Conservation (phyloP, 2,329 filamentous ascomycete genomes). For the Blumeriella jaapii region DNA sequence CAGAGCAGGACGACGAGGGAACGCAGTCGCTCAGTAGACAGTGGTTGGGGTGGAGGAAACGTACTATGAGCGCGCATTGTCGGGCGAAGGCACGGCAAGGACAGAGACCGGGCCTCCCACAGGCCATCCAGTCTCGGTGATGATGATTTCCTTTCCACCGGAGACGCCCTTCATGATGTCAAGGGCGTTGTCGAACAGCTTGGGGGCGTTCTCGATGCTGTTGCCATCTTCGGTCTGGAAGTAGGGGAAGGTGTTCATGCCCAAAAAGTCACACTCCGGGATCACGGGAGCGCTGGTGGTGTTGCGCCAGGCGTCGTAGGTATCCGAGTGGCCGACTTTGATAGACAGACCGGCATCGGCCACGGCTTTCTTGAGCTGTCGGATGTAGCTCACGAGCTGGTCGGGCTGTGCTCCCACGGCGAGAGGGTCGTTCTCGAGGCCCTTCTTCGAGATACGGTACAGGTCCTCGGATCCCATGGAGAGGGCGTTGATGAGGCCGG, state of each 20-base stretch:
- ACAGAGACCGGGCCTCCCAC: background rate
- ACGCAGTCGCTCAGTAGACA: too few species aligned
- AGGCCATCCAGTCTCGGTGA: constrained; percentile 8
- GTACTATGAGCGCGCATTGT: constrained; percentile 4
- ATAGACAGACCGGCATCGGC: constrained; percentile 45
- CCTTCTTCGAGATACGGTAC: constrained; percentile 58
- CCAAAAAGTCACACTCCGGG: constrained; percentile 61
- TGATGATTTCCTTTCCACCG: constrained; percentile 4
- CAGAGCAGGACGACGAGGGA: too few species aligned
- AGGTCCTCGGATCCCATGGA: constrained; percentile 77
- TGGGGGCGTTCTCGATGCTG: constrained; percentile 2
- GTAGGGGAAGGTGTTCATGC: constrained; percentile 73
- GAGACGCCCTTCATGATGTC: constrained; percentile 1
- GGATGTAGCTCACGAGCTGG: constrained; percentile 56
- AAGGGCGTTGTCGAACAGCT: constrained; percentile 5
- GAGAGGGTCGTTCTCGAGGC: constrained; percentile 1
- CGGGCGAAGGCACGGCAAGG: background rate
- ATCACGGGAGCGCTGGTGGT: constrained; percentile 57
- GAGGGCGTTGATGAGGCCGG: constrained; percentile 60
- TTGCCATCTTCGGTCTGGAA: constrained; percentile 32
- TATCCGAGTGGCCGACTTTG: constrained; percentile 73
- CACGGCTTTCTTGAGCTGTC: constrained; percentile 51
- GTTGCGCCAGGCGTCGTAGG: constrained; percentile 70
- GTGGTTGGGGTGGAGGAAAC: too few species aligned
- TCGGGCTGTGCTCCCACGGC: constrained; percentile 46